These are phyloP conservation scores for Circinella umbellata DNA, from an alignment of 371 early-diverging fungal species.

Conservation along the genomic window DNA sequence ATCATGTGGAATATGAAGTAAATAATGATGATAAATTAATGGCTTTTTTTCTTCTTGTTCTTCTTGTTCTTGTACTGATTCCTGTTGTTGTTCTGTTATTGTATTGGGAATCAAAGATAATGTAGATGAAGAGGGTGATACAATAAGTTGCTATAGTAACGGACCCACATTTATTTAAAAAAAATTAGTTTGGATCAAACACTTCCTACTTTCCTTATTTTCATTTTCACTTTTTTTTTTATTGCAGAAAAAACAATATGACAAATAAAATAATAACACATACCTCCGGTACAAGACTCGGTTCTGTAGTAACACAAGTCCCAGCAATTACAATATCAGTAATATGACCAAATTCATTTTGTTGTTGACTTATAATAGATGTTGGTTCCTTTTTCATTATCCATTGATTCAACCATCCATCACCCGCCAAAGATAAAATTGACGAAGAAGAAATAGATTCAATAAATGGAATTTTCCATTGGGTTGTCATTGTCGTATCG, in stretches of 20 bases:
- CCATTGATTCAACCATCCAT: neutral
- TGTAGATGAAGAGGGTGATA: neutral
- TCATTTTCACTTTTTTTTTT: no score
- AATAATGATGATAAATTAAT: slow-evolving; percentile 23
- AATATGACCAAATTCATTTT: slow-evolving; percentile 11
- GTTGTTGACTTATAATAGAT: slow-evolving; percentile 11
- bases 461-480: no score
- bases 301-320: slow-evolving; percentile 21
- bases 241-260: no score
- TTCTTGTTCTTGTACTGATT: neutral
- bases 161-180: no score
- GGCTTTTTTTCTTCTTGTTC: neutral
- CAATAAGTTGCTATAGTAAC: neutral
- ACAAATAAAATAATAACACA: no score
- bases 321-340: slow-evolving; percentile 29
- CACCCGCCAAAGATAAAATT: neutral
- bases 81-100: neutral
- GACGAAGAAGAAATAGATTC: neutral
- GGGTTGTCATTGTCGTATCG: neutral
- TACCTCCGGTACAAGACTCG: slow-evolving; percentile 16
- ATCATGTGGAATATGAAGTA: slow-evolving; percentile 21
- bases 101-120: neutral
- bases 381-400: neutral
- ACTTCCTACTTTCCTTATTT: no score
- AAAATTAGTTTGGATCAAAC: neutral